Evolutionary conservation across 768 basidiomycete species (phyloP).

Genomic region (Thelephora ganbajun): DNA sequence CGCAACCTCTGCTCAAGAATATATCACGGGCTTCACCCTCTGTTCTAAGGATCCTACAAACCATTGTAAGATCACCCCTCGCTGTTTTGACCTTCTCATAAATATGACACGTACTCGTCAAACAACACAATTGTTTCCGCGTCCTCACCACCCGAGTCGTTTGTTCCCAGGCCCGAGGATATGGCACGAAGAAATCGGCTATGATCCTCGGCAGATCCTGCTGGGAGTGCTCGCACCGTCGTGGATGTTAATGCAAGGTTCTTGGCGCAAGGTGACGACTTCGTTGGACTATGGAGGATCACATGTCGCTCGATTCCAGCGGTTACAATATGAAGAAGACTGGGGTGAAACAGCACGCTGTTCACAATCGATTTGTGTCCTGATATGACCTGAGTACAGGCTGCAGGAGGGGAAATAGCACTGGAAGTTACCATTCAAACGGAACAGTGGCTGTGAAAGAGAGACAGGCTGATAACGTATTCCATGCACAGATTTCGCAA

Average conservation of each 20-base stretch:
- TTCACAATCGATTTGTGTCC: constrained; percentile 75
- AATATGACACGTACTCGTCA: constrained; percentile 41
- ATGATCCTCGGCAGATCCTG: constrained; percentile 20
- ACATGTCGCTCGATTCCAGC: constrained; percentile 64
- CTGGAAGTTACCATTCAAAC: constrained; percentile 36
- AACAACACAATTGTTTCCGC: constrained; percentile 46
- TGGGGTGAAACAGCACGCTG: constrained; percentile 57
- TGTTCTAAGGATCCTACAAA: constrained; percentile 38
- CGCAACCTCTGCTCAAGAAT: background rate
- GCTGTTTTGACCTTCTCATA: constrained; percentile 4
- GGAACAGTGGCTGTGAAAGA: constrained; percentile 47
- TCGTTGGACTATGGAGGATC: constrained; percentile 53
- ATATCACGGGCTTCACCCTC: constrained; percentile 28
- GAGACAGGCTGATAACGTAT: constrained; percentile 46
- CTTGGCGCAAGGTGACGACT: constrained; percentile 30
- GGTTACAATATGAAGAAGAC: constrained; percentile 49
- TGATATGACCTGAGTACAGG: constrained; percentile 10
- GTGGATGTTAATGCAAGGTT: constrained; percentile 32
- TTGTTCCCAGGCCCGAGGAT: constrained; percentile 13
- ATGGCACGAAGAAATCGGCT: constrained; percentile 23
- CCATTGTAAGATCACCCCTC: background rate
- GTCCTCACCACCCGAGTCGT: constrained; percentile 26
- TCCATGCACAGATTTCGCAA: constrained; percentile 24
- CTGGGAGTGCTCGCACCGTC: constrained; percentile 32
- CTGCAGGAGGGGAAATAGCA: background rate